A percentile compares a stretch with the other conserved stretches of the same genome.
phyloP scores from a whole-genome alignment of 2,329 filamentous ascomycete species.

The Lithohypha guttulata region DNA sequence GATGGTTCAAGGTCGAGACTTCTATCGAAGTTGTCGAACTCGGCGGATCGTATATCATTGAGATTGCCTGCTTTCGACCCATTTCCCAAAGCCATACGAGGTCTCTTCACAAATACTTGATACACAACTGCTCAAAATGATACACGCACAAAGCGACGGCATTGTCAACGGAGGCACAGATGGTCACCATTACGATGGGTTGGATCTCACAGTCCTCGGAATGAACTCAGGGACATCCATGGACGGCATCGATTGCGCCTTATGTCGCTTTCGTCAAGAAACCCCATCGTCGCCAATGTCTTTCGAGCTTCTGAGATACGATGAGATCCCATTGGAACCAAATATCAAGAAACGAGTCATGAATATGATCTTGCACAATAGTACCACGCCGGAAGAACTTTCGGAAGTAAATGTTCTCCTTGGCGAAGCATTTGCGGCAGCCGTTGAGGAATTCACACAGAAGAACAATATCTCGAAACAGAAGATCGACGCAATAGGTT shows the following conservation, averaged over 20 bases:
- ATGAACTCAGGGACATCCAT: slow-evolving; percentile 45
- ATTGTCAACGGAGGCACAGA: slow-evolving; percentile 6
- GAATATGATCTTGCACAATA: slow-evolving; percentile 46
- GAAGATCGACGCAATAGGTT: slow-evolving; percentile 45
- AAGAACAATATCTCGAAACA: slow-evolving; percentile 34
- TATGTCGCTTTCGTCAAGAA: slow-evolving; percentile 47
- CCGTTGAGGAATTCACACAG: slow-evolving; percentile 41
- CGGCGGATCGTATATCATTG: no score
- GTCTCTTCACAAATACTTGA: no score
- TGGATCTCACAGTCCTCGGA: slow-evolving; percentile 46
- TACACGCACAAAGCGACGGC: no score
- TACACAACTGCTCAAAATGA: no score
- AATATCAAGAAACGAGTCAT: slow-evolving; percentile 47
- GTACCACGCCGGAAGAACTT: slow-evolving; percentile 43
- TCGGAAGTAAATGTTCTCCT: slow-evolving; percentile 48
- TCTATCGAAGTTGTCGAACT: no score
- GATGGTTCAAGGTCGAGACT: no score
- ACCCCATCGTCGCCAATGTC: slow-evolving; percentile 43
- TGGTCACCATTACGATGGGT: slow-evolving; percentile 20
- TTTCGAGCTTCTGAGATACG: slow-evolving; percentile 48
- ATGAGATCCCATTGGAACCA: slow-evolving; percentile 44
- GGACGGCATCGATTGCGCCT: slow-evolving; percentile 49
- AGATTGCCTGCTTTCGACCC: no score
- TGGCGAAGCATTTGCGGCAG: slow-evolving; percentile 46
- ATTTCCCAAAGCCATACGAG: no score